Evolutionary conservation across 257 asterid species (phyloP), one percentile per base, ranked within the genome.

Genomic region (Buddleja alternifolia): DNA sequence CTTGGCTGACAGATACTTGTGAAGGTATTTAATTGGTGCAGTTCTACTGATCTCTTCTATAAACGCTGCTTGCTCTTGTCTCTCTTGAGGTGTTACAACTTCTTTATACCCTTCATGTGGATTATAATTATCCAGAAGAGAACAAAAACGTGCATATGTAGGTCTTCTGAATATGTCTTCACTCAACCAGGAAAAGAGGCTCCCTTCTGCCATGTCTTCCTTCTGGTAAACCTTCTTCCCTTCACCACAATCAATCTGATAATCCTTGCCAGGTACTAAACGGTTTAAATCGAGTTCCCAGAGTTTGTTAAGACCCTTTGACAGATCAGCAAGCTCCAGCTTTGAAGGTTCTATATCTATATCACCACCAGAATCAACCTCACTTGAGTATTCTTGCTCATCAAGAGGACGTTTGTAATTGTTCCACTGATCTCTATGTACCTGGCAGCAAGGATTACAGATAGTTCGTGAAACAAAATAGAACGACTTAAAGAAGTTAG

Each of bases 1-100:
- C 83, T 86, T 90, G 20, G 84, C 82, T 23, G 56, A 65, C 58
- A 93, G 87, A 86, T 85, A 88, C 80, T 79, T 88, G 80, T 86
- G 83, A 57, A 93, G 92, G 81, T 88, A 93, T 72, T 81, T 86
- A 48, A 93, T 86, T 60, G 96, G 96, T 57, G 96, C 97, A 60
- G 96, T 93, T 78, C 97, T 81, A 75, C 97, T 86, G 53, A 90
- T 86, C 88, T 93, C 98, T 80, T 93, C 98, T 2, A 93, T 77
- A 75, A 93, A 93, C 42, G 96, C 96, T 53, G 73, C 80, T 72
- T 93, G 84, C 77, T 93, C 98, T 82, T 85, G 89, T 77, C 65
- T 85, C 84, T 90, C 98, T 77, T 90, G 60, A 68, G 82, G 10
- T 79, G 98, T 90, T 63, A 90, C 93, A 32, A 68, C 83, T 86